phyloP scores from a whole-genome alignment of 2,329 filamentous ascomycete genomes.

The Cladophialophora psammophila region DNA sequence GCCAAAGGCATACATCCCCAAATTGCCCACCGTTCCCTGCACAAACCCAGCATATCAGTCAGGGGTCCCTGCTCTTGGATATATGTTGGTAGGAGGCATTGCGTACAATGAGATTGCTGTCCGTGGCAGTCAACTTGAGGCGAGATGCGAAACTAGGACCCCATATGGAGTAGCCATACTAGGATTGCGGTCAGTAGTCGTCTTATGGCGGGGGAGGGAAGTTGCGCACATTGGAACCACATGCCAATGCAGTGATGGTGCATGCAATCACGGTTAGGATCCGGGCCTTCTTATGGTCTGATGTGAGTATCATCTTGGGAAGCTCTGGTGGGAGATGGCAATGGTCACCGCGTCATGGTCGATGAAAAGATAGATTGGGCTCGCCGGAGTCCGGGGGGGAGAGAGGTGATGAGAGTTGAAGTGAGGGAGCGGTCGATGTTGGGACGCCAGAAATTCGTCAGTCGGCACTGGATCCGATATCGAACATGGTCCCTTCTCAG shows the following conservation, averaged over 20 bases:
- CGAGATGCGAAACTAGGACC: constrained; percentile 91
- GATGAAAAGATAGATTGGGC: background rate
- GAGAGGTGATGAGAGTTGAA: constrained; percentile 12
- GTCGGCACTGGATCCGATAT: constrained; percentile 14
- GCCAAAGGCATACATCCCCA: constrained; percentile 93
- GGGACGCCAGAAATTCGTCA: background rate
- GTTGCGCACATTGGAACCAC: constrained; percentile 82
- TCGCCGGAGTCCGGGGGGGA: constrained; percentile 3
- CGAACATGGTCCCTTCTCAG: background rate
- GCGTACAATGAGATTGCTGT: constrained; percentile 86
- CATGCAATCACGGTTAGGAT: constrained; percentile 84
- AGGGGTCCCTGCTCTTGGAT: constrained; percentile 9
- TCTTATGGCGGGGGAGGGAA: constrained; percentile 10
- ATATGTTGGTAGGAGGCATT: constrained; percentile 10
- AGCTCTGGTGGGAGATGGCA: constrained; percentile 1
- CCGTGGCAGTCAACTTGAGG: constrained; percentile 85
- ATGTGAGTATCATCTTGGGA: constrained; percentile 23
- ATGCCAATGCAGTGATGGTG: constrained; percentile 83
- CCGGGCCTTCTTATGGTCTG: constrained; percentile 60
- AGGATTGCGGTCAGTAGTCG: constrained; percentile 28
- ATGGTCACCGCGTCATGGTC: constrained; percentile 22
- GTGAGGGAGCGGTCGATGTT: background rate
- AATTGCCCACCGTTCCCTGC: constrained; percentile 62
- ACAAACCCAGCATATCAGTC: constrained; percentile 43
- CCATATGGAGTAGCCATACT: constrained; percentile 99